Evolutionary conservation across 441 rosid genomes (phyloP).

Genomic region (Arabidopsis lyrata): DNA sequence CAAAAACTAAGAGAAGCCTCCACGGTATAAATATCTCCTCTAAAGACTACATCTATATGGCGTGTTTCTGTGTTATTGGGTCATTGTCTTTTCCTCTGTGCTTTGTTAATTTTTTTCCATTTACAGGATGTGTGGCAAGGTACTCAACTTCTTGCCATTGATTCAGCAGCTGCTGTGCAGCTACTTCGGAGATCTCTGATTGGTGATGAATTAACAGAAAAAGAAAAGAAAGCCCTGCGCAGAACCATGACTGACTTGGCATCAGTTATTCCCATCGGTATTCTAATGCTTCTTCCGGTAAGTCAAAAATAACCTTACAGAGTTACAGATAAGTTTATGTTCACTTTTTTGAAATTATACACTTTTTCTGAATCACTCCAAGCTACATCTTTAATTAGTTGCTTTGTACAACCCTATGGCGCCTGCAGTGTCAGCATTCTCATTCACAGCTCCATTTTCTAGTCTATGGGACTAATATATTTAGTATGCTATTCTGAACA

Average conservation of each 20-base stretch:
- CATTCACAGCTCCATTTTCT: constrained; percentile 15
- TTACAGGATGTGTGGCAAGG: constrained; percentile 97
- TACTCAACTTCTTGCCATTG: constrained; percentile 94
- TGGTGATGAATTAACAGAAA: constrained; percentile 90
- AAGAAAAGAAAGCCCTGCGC: constrained; percentile 83
- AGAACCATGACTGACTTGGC: constrained; percentile 96
- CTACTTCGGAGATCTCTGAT: constrained; percentile 74
- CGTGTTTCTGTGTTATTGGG: constrained; percentile 1
- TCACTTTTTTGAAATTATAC: constrained; percentile 10
- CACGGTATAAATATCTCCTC: constrained; percentile 63
- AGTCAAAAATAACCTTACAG: constrained; percentile 48
- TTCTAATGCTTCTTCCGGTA: constrained; percentile 98
- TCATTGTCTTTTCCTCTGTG: constrained; percentile 22
- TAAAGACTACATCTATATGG: background rate
- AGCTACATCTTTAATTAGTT: constrained; percentile 27
- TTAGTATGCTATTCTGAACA: constrained; percentile 38
- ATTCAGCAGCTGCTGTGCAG: constrained; percentile 85
- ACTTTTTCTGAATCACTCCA: background rate
- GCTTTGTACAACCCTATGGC: constrained; percentile 22
- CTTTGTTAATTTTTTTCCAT: constrained; percentile 11
- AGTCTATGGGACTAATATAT: constrained; percentile 18
- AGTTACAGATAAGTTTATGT: background rate
- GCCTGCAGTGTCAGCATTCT: constrained; percentile 10
- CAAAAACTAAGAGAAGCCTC: constrained; percentile 84
- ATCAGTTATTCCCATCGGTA: constrained; percentile 92